A percentile compares a stretch with the other conserved stretches of the same genome.
phyloP scores from a whole-genome alignment of 2,329 filamentous ascomycete genomes.

The Paraphoma sp. region DNA sequence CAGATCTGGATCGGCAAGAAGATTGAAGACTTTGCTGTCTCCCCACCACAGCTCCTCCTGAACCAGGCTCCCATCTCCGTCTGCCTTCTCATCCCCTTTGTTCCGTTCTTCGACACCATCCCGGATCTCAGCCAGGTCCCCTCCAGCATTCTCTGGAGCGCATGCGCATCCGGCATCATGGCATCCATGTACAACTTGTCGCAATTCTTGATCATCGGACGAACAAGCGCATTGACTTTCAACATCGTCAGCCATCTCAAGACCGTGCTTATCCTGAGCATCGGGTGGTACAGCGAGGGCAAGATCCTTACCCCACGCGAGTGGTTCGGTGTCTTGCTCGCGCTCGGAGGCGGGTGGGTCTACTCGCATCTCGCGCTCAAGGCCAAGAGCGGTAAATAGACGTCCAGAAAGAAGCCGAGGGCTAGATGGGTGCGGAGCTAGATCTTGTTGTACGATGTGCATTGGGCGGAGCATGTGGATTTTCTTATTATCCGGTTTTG shows the following conservation, averaged over 20 bases:
- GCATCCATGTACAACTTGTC: slow-evolving; percentile 51
- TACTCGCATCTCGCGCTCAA: slow-evolving; percentile 53
- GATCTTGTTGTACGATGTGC: slow-evolving; percentile 5
- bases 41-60: slow-evolving; percentile 53
- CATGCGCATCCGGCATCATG: slow-evolving; percentile 52
- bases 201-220: slow-evolving; percentile 52
- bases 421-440: background rate
- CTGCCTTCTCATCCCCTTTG: slow-evolving; percentile 51
- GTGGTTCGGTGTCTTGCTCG: slow-evolving; percentile 52
- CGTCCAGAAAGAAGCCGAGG: slow-evolving; percentile 22
- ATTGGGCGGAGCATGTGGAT: slow-evolving; percentile 3
- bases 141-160: slow-evolving; percentile 48
- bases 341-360: slow-evolving; percentile 54
- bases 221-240: slow-evolving; percentile 49
- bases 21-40: slow-evolving; percentile 54
- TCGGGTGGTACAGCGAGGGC: slow-evolving; percentile 56
- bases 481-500: background rate
- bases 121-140: slow-evolving; percentile 48
- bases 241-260: slow-evolving; percentile 54
- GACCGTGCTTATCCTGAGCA: slow-evolving; percentile 55
- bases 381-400: slow-evolving; percentile 38
- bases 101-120: slow-evolving; percentile 53
- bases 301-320: slow-evolving; percentile 49
- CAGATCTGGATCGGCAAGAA: slow-evolving; percentile 59
- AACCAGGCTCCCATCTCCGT: slow-evolving; percentile 57